Evolutionary conservation across 2,329 filamentous ascomycete species (phyloP), one percentile per base, ranked within the genome.

Genomic region (Cercospora canescens): DNA sequence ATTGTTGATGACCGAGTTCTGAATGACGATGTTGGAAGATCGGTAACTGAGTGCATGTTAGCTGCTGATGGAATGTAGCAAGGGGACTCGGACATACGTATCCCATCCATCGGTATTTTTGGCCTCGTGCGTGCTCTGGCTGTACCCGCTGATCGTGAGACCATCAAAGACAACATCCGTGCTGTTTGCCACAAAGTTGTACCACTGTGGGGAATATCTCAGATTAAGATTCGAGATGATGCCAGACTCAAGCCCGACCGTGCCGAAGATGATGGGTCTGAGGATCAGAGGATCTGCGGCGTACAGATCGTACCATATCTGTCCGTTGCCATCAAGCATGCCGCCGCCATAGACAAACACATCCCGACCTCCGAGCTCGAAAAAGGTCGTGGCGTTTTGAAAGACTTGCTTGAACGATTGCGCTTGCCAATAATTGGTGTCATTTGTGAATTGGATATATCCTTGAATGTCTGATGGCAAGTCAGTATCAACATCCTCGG

Each of bases 271-370:
- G 50, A 88, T 83, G 0, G 88, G 88, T 1, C 88, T 82, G 26
- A 88, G 80, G 45, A 87, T 83, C 63, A 87, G 84, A 41, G 84
- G 82, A 65, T 89, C 79, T 32, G 80, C 73, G 1, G 86, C 86
- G 69, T 88, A 89, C 26, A 86, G 77, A 69, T 89, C 85, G 71
- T 90, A 90, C 86, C 88, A 89, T 1, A 83, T 82, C 72, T 89
- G 87, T 0, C 87, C 88, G 64, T 87, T 88, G 16, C 89, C 89
- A 71, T 91, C 84, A 8, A 90, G 76, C 9, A 82, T 86, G 50
- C 87, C 87, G 16, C 85, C 86, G 0, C 89, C 90, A 67, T 89
- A 91, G 54, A 92, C 83, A 65, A 90, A 88, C 11, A 92, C 86
- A 76, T 87, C 88, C 21, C 84, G 79, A 32, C 89, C 89, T 45